Percentiles rank a stretch among this genome's conserved stretches.
These are phyloP conservation scores for Aspergillus alliaceus DNA, from an alignment of 2,329 filamentous ascomycete genomes.

Conservation along the genomic window DNA sequence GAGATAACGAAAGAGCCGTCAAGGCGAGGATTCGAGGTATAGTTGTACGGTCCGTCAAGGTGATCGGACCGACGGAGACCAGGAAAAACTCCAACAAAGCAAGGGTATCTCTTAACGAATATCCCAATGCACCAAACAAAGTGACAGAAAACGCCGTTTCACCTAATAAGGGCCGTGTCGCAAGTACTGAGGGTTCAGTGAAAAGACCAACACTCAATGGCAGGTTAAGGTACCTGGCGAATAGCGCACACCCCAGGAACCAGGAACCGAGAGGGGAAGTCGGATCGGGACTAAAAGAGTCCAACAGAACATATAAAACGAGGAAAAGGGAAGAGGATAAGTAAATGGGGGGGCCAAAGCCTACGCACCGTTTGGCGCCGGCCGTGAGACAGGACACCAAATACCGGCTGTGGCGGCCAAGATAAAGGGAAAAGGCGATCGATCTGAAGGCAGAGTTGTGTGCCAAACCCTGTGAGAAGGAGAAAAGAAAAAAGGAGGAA, in stretches of 20 bases:
- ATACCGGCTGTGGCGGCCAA: conserved; percentile 47
- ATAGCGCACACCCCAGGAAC: conserved; percentile 11
- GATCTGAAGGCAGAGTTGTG: conserved; percentile 32
- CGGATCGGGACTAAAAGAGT: conserved; percentile 17
- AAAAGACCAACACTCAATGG: conserved; percentile 12
- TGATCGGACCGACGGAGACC: conserved; percentile 26
- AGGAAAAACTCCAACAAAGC: conserved; percentile 31
- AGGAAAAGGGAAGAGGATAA: conserved; percentile 22
- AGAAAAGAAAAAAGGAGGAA: conserved; percentile 9
- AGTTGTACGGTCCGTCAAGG: conserved; percentile 27
- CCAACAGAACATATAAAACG: conserved; percentile 14
- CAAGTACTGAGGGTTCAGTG: conserved; percentile 17
- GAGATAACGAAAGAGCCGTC: conserved; percentile 30
- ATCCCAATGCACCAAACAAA: conserved; percentile 28
- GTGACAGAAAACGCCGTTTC: conserved; percentile 25
- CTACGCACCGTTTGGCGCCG: conserved; percentile 49
- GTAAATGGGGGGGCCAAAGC: conserved; percentile 39
- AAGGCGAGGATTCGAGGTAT: conserved; percentile 29
- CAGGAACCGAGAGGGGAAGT: conserved; percentile 16
- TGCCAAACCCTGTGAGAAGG: conserved; percentile 23
- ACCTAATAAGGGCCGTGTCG: conserved; percentile 20
- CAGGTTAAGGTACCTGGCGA: conserved; percentile 4
- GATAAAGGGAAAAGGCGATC: conserved; percentile 33
- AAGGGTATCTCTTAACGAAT: conserved; percentile 36
- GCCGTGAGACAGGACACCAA: conserved; percentile 48